These are phyloP conservation scores for Cavenderia fasciculata DNA, from an alignment of 78 protist genomes.

Conservation along the genomic window DNA sequence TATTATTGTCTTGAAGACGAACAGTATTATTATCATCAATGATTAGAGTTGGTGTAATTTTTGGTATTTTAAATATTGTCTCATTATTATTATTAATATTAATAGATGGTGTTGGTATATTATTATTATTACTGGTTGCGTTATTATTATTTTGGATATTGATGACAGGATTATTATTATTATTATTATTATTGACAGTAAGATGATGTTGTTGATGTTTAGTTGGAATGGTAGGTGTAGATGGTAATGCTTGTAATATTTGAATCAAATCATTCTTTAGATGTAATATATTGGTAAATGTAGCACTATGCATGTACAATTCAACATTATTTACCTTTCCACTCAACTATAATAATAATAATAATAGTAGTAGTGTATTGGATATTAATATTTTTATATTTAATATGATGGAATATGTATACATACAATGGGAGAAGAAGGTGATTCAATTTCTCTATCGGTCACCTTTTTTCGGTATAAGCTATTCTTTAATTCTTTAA, in stretches of 20 bases:
- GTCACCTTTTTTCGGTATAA: background rate
- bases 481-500: slow-evolving; percentile 23
- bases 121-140: no score
- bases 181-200: no score
- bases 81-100: no score
- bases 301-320: slow-evolving; percentile 30
- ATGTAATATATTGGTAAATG: slow-evolving; percentile 59
- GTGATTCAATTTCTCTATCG: background rate
- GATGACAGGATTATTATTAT: no score
- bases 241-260: background rate
- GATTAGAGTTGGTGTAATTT: no score
- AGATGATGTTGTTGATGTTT: background rate
- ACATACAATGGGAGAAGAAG: slow-evolving; percentile 14
- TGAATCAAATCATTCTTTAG: slow-evolving; percentile 38
- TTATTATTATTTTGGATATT: no score
- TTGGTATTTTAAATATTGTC: no score
- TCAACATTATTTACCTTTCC: slow-evolving; percentile 8
- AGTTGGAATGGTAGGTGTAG: background rate
- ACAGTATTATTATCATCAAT: no score
- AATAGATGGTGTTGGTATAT: no score
- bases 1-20: no score
- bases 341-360: background rate
- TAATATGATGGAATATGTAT: background rate
- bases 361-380: no score
- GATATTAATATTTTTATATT: background rate